A percentile compares a stretch with the other conserved stretches of the same genome.
Evolutionary conservation across 495 filamentous ascomycete species (phyloP).

Genomic region (Penicillium cosmopolitanum): DNA sequence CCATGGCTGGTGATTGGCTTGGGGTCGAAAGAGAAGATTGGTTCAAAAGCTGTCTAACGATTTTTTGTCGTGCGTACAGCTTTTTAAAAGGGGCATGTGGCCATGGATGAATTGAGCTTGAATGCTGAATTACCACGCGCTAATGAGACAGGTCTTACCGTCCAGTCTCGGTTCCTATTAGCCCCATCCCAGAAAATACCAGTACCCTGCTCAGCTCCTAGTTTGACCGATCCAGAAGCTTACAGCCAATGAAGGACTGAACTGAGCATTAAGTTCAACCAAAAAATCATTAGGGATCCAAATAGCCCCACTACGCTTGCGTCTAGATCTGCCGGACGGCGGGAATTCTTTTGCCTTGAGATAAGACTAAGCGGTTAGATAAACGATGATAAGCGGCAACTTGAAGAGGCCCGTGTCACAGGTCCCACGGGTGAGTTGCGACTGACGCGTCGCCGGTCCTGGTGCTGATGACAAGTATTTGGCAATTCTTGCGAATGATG

Average conservation of each 20-base stretch:
- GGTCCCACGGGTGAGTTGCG: background rate
- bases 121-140: background rate
- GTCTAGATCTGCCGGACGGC: background rate
- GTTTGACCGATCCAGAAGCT: background rate
- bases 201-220: background rate
- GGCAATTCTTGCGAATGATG: background rate
- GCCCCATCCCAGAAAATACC: background rate
- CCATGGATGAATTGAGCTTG: background rate
- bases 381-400: constrained; percentile 1
- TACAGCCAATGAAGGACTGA: background rate
- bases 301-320: background rate
- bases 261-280: background rate
- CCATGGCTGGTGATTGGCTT: background rate
- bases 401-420: background rate
- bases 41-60: background rate
- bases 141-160: background rate
- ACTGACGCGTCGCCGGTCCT: background rate
- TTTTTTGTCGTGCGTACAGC: background rate
- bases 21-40: background rate
- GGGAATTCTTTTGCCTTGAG: background rate
- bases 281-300: no score
- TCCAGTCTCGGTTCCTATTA: background rate
- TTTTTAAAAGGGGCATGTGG: background rate
- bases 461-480: background rate
- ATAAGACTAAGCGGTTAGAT: background rate